Conservation (phyloP, 495 filamentous ascomycete species). For the Penicillium ochrochloron region DNA sequence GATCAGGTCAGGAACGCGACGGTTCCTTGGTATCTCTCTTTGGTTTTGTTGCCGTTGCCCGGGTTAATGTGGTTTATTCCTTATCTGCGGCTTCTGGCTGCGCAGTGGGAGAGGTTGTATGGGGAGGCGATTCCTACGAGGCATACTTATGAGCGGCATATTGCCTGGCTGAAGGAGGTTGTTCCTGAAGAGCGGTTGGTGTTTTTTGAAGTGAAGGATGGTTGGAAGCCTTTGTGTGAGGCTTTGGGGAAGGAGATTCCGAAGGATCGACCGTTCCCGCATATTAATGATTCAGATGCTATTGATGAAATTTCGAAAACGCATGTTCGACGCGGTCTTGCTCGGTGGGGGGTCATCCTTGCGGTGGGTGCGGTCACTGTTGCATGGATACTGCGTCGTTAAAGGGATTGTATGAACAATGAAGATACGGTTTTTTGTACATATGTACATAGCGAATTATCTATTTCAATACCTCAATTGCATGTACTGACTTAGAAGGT, state of each 20-base stretch:
- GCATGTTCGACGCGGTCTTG: slow-evolving; percentile 22
- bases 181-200: slow-evolving; percentile 51
- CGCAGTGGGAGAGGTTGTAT: slow-evolving; percentile 31
- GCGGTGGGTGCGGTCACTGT: slow-evolving; percentile 3
- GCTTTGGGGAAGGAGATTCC: slow-evolving; percentile 52
- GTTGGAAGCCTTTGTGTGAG: slow-evolving; percentile 56
- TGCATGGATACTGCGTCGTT: slow-evolving; percentile 10
- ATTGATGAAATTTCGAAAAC: slow-evolving; percentile 18
- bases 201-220: slow-evolving; percentile 51
- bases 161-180: slow-evolving; percentile 40
- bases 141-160: slow-evolving; percentile 28
- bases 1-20: slow-evolving; percentile 16
- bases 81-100: slow-evolving; percentile 19
- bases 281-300: slow-evolving; percentile 35
- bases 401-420: not conserved
- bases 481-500: not conserved
- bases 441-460: not conserved
- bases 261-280: slow-evolving; percentile 43
- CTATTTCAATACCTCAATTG: not conserved
- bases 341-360: slow-evolving; percentile 20
- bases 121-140: slow-evolving; percentile 14
- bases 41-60: slow-evolving; percentile 31
- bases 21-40: slow-evolving; percentile 24
- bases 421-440: not conserved
- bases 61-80: slow-evolving; percentile 33